Base-by-base conservation (phyloP, 1,284 basidiomycete species). In the Moesziomyces globuligerus region DNA sequence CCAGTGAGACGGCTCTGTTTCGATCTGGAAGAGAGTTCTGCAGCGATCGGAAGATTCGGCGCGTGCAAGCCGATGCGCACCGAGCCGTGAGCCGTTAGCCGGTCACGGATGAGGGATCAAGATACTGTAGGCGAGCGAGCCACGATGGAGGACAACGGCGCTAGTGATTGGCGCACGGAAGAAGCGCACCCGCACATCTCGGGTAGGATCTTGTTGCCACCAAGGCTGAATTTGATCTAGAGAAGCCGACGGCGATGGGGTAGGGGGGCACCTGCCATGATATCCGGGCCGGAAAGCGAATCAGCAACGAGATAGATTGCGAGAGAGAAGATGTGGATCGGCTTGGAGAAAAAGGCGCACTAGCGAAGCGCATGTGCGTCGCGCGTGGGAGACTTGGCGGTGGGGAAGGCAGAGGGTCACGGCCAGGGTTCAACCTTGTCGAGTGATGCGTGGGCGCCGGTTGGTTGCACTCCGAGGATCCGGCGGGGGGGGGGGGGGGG, bases 171-270 rank as follows among this genome's bases (percentile, higher is more conserved):
- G 47, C 26, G 29, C 18, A 40, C 47, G 47, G 47, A 48, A 48
- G 47, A 48, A 26, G 37, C 21, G 36, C 36, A 11, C 40, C 47
- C 38, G 47, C 26, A n/a, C 37, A 40, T 23, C 38, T 48, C 47
- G 47, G 37, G 20, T 40, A n/a, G 24, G 24, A 20, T 18, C 17
- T 25, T 29, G 18, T n/a, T n/a, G n/a, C n/a, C 36, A 39, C 18
- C 46, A 48, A 1, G 10, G 32, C 2, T 21, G 21, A 9, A n/a
- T 40, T 40, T 21, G 47, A 48, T 28, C 9, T n/a, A 39, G 36
- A 29, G 23, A 39, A 17, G 38, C 18, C 17, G 46, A 26, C 7
- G 46, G 46, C 15, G 45, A 24, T 28, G 32, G n/a, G n/a, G n/a
- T n/a, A n/a, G n/a, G n/a, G n/a, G n/a, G n/a, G n/a, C 32, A 13